Evolutionary conservation across 768 basidiomycete genomes (phyloP), one percentile per base, ranked within the genome.

Genomic region (Termitomyces sp.): DNA sequence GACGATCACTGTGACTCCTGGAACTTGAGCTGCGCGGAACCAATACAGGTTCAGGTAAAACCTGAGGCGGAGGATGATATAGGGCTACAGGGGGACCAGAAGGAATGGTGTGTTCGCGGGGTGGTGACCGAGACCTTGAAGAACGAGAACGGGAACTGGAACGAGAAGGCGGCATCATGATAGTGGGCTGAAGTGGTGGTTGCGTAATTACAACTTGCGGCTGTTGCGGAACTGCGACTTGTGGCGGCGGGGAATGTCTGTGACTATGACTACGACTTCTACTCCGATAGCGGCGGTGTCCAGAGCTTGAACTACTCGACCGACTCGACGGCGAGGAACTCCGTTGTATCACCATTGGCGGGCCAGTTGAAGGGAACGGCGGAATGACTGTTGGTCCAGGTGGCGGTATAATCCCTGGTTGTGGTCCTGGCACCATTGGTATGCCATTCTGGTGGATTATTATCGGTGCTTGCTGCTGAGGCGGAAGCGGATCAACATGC

Each of bases 81-180:
- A 24, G 14, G 7, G 16, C 18, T 35, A 0, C 35, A 36, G 35
- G 13, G 12, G 33, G 33, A 36, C 2, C 32, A 55, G 50, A 28
- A 9, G 22, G 33, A 35, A 22, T 26, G 13, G 24, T 18, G 36
- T 20, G 28, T 22, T 35, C 30, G 4, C 30, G 28, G 26, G 10
- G 46, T 24, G 47, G 22, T 16, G 40, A 24, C 13, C 49, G 46
- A 10, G 55, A 40, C 16, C 54, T 33, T 14, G 59, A 54, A 18
- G 38, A 38, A 20, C 18, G 53, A 0, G 60, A 54, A 24, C 53
- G 56, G 2, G 60, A 58, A 22, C 50, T 38, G 8, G 60, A 56
- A 24, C 43, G 42, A 30, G 30, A 7, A 30, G 6, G 54, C 2
- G 36, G 32, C 14, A 61, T 7, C 16, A 62, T 54, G 12, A 62